phyloP scores from a whole-genome alignment of 352 stramenopile species.

The Phytophthora tentaculata region DNA sequence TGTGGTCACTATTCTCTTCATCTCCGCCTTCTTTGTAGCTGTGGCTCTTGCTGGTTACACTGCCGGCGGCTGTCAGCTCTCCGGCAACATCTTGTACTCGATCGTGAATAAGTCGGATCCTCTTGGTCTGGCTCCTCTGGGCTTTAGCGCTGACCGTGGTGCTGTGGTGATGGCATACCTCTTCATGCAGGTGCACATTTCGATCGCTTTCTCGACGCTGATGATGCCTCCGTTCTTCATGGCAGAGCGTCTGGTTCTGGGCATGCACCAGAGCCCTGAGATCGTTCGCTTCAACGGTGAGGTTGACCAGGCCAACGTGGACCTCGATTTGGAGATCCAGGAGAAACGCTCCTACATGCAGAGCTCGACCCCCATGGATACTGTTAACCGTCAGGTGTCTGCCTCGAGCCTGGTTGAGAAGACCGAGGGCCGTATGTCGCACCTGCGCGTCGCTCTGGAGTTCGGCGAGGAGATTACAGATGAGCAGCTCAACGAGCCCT shows the following conservation, averaged over 20 bases:
- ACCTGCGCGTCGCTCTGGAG: slow-evolving; percentile 41
- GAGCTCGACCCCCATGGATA: slow-evolving; percentile 39
- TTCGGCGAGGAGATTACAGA: slow-evolving; percentile 40
- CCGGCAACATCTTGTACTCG: slow-evolving; percentile 62
- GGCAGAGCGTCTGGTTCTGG: slow-evolving; percentile 60
- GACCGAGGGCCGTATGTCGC: slow-evolving; percentile 35
- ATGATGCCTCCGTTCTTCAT: slow-evolving; percentile 64
- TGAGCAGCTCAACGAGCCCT: slow-evolving; percentile 25
- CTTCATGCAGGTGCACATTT: slow-evolving; percentile 58
- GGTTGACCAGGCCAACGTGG: slow-evolving; percentile 27
- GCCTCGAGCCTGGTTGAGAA: slow-evolving; percentile 29
- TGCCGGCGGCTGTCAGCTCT: slow-evolving; percentile 57
- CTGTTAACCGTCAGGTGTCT: slow-evolving; percentile 24
- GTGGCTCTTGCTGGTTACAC: slow-evolving; percentile 50
- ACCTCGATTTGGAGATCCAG: slow-evolving; percentile 39
- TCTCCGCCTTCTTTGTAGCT: slow-evolving; percentile 56
- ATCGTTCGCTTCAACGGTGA: slow-evolving; percentile 34
- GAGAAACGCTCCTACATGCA: slow-evolving; percentile 35
- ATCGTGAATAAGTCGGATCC: slow-evolving; percentile 41
- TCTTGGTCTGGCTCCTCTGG: slow-evolving; percentile 42
- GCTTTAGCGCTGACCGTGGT: slow-evolving; percentile 52
- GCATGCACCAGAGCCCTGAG: slow-evolving; percentile 58
- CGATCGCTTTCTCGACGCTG: slow-evolving; percentile 56
- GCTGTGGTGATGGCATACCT: slow-evolving; percentile 59
- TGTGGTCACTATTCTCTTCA: slow-evolving; percentile 51